phyloP scores from a whole-genome alignment of 805 yeast genomes.

The Candida dendrica region DNA sequence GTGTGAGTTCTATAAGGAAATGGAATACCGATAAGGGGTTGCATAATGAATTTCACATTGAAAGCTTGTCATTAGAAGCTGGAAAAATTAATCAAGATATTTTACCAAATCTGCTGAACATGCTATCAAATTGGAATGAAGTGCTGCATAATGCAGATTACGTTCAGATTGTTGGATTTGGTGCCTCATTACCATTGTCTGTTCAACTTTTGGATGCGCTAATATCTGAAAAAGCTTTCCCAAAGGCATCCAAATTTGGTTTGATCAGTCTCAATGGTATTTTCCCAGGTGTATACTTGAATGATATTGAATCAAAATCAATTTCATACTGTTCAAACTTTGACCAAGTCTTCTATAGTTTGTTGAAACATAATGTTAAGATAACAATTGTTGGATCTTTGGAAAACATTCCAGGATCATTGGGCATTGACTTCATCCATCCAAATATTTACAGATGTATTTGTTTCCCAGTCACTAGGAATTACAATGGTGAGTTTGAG shows the following conservation, averaged over 20 bases:
- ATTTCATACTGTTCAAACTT: not conserved
- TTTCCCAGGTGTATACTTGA: slow-evolving; percentile 28
- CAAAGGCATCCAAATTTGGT: slow-evolving; percentile 21
- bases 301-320: slow-evolving; percentile 22
- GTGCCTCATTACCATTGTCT: slow-evolving; percentile 47
- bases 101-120: slow-evolving; percentile 34
- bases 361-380: slow-evolving; percentile 32
- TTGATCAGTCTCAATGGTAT: slow-evolving; percentile 29
- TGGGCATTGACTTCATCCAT: slow-evolving; percentile 46
- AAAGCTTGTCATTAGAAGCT: slow-evolving; percentile 27
- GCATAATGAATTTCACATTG: slow-evolving; percentile 14
- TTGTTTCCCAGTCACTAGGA: slow-evolving; percentile 31
- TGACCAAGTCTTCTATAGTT: not conserved
- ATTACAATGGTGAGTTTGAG: slow-evolving; percentile 31
- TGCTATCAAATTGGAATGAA: slow-evolving; percentile 40
- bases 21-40: slow-evolving; percentile 6
- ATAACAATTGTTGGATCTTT: slow-evolving; percentile 44
- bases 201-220: slow-evolving; percentile 39
- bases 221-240: slow-evolving; percentile 22
- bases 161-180: slow-evolving; percentile 42
- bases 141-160: slow-evolving; percentile 41
- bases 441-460: slow-evolving; percentile 52
- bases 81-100: slow-evolving; percentile 24
- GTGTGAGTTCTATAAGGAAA: slow-evolving; percentile 23
- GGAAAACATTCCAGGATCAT: slow-evolving; percentile 43